Evolutionary conservation across 805 yeast genomes (phyloP), one percentile per base, ranked within the genome.

Genomic region (Candida ulmi): DNA sequence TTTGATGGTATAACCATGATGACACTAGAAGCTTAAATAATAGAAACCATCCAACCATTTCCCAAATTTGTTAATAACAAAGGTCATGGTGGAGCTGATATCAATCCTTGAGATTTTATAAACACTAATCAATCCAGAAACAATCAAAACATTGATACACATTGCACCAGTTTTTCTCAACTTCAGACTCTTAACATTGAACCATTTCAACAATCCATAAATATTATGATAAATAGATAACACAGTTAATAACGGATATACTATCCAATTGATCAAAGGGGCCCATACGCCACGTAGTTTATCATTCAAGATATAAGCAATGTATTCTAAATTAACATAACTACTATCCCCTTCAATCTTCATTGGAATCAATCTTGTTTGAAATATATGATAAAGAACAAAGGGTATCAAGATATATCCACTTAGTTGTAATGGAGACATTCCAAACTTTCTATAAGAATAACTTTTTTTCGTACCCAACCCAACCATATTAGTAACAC

Each of bases 291-390:
- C 37, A 16, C 58, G 60, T 1, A 63, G 65, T 15, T 43, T 35
- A 17, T 48, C 32, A 8, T 51, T 42, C 11, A 72, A 38, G 2
- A 65, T 50, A 44, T 71, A 69, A 0, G 78, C 48, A 9, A 83
- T 63, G 49, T 67, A 82, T 8, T 72, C 71, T 33, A 84, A 58
- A 33, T 63, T 69, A 17, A 84, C 58, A 39, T 72, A 60, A 1
- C 80, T 69, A 3, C 82, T 73, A 55, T 83, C 91, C 1, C 87
- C 88, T 42, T 80, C 84, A 2, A 77, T 62, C 2, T 50, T 15
- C n/a, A 65, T 21, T 0, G 91, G 88, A 0, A 64, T 62, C 4
- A 68, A 36, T 38, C 87, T 63, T 46, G 71, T 65, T 33, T 71
- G 68, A 11, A 60, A 41, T 15, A 64, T 63, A 52, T 84, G 93